These are phyloP conservation scores for Rhizophagus clarus DNA, from an alignment of 192 early-diverging fungal species.

Conservation along the genomic window DNA sequence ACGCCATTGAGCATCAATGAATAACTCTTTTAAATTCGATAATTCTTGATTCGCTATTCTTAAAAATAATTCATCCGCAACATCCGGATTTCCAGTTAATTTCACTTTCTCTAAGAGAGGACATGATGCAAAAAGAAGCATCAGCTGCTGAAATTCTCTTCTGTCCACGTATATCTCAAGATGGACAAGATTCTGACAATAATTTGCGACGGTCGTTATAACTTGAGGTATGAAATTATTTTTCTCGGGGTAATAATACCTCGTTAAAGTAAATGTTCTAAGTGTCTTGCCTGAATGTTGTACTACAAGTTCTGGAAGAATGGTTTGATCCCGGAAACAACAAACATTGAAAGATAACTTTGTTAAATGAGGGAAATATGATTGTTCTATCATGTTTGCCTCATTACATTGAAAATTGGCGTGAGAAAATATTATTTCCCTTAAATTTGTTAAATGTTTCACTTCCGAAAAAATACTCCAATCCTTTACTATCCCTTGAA, in stretches of 20 bases:
- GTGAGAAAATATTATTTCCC: not conserved
- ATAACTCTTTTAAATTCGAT: not conserved
- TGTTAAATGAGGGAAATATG: conserved; percentile 4
- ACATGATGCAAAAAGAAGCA: conserved; percentile 6
- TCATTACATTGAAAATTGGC: conserved; percentile 1
- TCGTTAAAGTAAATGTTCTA: conserved; percentile 2
- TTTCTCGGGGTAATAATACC: not conserved
- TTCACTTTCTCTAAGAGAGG: not conserved
- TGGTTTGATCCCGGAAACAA: not conserved
- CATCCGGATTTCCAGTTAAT: not conserved
- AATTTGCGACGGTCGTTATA: not conserved
- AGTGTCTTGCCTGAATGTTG: conserved; percentile 3
- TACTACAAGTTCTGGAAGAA: not conserved
- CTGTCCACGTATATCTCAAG: not conserved
- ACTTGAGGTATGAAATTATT: not conserved
- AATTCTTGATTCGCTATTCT: not conserved
- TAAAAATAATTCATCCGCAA: not conserved
- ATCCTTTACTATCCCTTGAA: conserved; percentile 18
- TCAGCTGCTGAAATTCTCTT: not conserved
- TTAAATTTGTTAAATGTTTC: not conserved
- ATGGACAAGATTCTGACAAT: conserved; percentile 4
- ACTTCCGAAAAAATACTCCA: conserved; percentile 2
- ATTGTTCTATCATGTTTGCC: not conserved
- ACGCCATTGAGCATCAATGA: not conserved
- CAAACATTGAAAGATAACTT: not conserved